Conservation (phyloP, 768 basidiomycete species). For the Trichaptum fuscoviolaceum region DNA sequence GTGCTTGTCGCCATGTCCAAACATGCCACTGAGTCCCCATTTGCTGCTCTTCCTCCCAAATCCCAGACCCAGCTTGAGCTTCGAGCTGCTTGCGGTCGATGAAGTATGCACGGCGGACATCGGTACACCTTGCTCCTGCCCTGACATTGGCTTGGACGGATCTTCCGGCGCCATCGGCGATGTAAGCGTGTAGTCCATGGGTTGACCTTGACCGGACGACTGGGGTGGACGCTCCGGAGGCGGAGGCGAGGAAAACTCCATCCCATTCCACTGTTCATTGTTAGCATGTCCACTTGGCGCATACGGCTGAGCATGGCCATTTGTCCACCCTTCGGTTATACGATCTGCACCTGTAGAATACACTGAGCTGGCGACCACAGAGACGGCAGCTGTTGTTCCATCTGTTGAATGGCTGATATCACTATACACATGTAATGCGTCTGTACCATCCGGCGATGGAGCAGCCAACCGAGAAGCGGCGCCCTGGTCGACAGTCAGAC, state of each 20-base stretch:
- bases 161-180: slow-evolving; percentile 51
- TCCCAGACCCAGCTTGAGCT: slow-evolving; percentile 50
- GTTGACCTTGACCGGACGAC: slow-evolving; percentile 36
- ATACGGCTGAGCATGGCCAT: background rate
- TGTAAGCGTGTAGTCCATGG: slow-evolving; percentile 43
- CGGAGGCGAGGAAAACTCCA: slow-evolving; percentile 6
- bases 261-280: slow-evolving; percentile 6
- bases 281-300: background rate
- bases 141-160: slow-evolving; percentile 36
- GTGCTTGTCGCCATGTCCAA: slow-evolving; percentile 68
- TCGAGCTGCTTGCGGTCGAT: slow-evolving; percentile 11
- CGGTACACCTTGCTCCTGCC: slow-evolving; percentile 29
- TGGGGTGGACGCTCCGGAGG: slow-evolving; percentile 33
- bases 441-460: background rate
- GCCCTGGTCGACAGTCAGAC: background rate
- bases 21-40: slow-evolving; percentile 60
- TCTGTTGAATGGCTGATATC: background rate
- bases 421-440: background rate
- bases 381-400: slow-evolving; percentile 7
- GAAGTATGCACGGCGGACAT: slow-evolving; percentile 25
- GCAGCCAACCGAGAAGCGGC: background rate
- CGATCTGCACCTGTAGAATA: slow-evolving; percentile 13
- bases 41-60: slow-evolving; percentile 54
- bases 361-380: slow-evolving; percentile 11
- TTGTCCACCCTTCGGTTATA: slow-evolving; percentile 1